Evolutionary conservation across 495 filamentous ascomycete genomes (phyloP), one percentile per base, ranked within the genome.

Genomic region (Aspergillus ellipticus): DNA sequence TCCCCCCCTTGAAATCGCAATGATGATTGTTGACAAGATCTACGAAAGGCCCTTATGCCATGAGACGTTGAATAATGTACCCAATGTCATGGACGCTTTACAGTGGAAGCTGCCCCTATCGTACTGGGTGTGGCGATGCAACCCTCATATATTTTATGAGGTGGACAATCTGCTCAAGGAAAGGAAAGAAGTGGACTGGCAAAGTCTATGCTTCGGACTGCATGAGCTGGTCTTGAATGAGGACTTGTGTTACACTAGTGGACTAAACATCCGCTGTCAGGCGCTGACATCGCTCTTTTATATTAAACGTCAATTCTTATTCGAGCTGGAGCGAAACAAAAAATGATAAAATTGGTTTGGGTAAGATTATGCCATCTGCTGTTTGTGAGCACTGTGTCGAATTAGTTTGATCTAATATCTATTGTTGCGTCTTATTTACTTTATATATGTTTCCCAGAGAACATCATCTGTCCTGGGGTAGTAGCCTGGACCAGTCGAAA

Each of bases 41-140:
- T 56, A 53, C 10, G 1, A 21, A 11, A 28, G 20, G 0, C 16
- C 42, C 0, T 48, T 8, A 15, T 43, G 42, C 35, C 49, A 33
- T 6, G 49, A 19, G 21, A 33, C 31, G 7, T n/a, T 60, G 11
- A n/a, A 53, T 2, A 49, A 56, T 21, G 49, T 28, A 3, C 29
- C 24, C 2, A 60, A 53, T 29, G 1, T 43, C 5, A 22, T 60
- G 11, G 41, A 56, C 7, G 58, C 53, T 7, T 56, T 56, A 16
- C 31, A 39, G 17, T 60, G 49, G 58, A 47, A 19, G 21, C 19
- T 60, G 16, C 49, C 53, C 10, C 16, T 22, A 3, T 17, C 10
- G 4, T 60, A 60, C 21, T 60, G 58, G 58, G 22, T 20, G n/a
- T 7, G 11, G 24, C 49, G 42, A 19, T 56, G 53, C 33, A 41